phyloP scores from a whole-genome alignment of 1,139 yeast genomes.

The Taphrina confusa region DNA sequence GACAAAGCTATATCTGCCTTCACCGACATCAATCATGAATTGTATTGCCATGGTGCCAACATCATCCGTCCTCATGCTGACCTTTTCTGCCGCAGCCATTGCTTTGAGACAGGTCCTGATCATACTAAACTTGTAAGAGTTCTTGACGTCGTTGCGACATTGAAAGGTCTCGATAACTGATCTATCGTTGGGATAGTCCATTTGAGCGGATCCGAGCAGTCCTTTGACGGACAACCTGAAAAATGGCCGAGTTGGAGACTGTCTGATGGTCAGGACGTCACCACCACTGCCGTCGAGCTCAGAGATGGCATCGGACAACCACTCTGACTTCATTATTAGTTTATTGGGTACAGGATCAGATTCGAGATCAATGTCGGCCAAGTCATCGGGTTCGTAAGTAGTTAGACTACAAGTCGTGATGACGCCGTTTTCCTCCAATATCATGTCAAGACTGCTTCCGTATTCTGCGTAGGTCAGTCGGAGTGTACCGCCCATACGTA shows the following conservation, averaged over 20 bases:
- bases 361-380: slow-evolving; percentile 36
- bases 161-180: slow-evolving; percentile 40
- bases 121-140: slow-evolving; percentile 38
- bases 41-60: slow-evolving; percentile 42
- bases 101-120: slow-evolving; percentile 40
- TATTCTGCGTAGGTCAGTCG: slow-evolving; percentile 36
- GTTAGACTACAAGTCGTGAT: slow-evolving; percentile 41
- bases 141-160: slow-evolving; percentile 34
- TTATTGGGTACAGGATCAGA: slow-evolving; percentile 36
- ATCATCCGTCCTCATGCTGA: slow-evolving; percentile 40
- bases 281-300: slow-evolving; percentile 40
- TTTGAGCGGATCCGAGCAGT: slow-evolving; percentile 39
- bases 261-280: slow-evolving; percentile 37
- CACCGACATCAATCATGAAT: slow-evolving; percentile 41
- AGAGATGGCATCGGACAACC: slow-evolving; percentile 39
- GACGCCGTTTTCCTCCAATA: slow-evolving; percentile 40
- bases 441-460: slow-evolving; percentile 39
- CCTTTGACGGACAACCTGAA: slow-evolving; percentile 37
- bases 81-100: slow-evolving; percentile 40
- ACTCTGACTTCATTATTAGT: slow-evolving; percentile 38
- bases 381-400: slow-evolving; percentile 39
- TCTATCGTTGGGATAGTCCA: slow-evolving; percentile 39
- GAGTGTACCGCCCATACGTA: slow-evolving; percentile 36
- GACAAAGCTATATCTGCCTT: slow-evolving; percentile 35
- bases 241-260: slow-evolving; percentile 36